These are phyloP conservation scores for Sporisorium exsertum DNA, from an alignment of 1,284 basidiomycete genomes.

Conservation along the genomic window DNA sequence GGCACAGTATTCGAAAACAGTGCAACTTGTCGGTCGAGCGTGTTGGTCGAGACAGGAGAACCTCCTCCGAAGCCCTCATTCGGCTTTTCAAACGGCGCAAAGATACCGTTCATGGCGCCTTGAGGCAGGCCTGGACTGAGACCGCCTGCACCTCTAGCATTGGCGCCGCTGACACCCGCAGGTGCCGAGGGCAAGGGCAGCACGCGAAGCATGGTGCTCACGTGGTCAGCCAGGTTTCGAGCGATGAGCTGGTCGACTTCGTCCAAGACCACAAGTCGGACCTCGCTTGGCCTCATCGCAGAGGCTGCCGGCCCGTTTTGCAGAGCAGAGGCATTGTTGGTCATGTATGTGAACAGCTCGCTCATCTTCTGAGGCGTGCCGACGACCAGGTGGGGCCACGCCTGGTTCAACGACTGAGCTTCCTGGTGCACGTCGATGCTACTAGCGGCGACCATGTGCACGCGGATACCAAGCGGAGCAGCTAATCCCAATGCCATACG, in stretches of 20 bases:
- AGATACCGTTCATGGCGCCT: slow-evolving; percentile 17
- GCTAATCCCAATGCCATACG: slow-evolving; percentile 95
- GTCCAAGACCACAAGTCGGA: slow-evolving; percentile 91
- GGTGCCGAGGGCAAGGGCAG: slow-evolving; percentile 77
- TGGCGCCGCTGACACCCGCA: neutral
- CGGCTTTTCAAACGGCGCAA: slow-evolving; percentile 72
- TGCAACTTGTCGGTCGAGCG: slow-evolving; percentile 89
- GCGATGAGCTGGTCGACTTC: slow-evolving; percentile 98
- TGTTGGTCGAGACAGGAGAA: slow-evolving; percentile 59
- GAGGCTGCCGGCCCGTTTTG: slow-evolving; percentile 20
- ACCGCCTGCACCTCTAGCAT: slow-evolving; percentile 15
- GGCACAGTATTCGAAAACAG: slow-evolving; percentile 95
- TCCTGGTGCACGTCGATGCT: slow-evolving; percentile 55
- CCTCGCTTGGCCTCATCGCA: slow-evolving; percentile 76
- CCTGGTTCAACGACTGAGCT: slow-evolving; percentile 49
- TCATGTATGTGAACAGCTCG: slow-evolving; percentile 87
- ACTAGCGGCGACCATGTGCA: slow-evolving; percentile 58
- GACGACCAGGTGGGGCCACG: slow-evolving; percentile 86
- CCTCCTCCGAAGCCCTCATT: slow-evolving; percentile 41
- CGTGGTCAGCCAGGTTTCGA: slow-evolving; percentile 92
- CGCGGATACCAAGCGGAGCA: slow-evolving; percentile 73
- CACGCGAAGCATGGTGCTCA: slow-evolving; percentile 89
- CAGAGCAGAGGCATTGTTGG: slow-evolving; percentile 64
- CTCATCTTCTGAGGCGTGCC: slow-evolving; percentile 96
- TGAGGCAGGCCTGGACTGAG: slow-evolving; percentile 40